Base-by-base conservation (phyloP, 805 yeast genomes). In the Phaffomyces antillensis region DNA sequence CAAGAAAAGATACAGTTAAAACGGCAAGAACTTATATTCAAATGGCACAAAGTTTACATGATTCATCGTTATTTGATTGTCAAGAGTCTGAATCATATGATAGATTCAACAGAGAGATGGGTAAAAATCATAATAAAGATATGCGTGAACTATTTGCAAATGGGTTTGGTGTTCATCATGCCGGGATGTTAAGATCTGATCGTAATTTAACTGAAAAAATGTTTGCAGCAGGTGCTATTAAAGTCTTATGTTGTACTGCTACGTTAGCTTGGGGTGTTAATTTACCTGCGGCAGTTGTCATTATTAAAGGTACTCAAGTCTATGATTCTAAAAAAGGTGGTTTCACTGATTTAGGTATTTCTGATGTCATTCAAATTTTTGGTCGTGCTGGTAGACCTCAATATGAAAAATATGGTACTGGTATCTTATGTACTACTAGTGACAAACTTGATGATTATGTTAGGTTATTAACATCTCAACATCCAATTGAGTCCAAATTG, bases 331-430 rank as follows among this genome's bases (percentile, higher is more conserved):
- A 90, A 60, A 84, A 83, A 43, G 99, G 99, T 73, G 99, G 99
- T 0, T 87, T 81, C 58, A 78, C 83, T 3, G 99, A 93, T 60
- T 69, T 95, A 35, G 98, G 98, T 2, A 91, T 93, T 16, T 85
- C 96, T 0, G 99, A 93, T 67, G 96, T 93, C 35, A 85, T 95
- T 49, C 99, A 93, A 69, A 93, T 93, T 52, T 93, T 93, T 67
- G 99, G 99, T 55, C 85, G 99, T 70, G 99, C 99, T 25, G 99
- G 99, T 67, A 80, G 99, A 66, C 99, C 99, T 0, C 99, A 95
- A 55, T 93, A 79, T 64, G 96, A 91, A 54, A 78, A 78, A 45
- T 83, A 76, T 58, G 99, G 99, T 72, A 86, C 91, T 3, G 98
- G 98, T 70, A 80, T 89, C 23, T 67, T 93, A 40, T 81, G 93